Conservation (phyloP, 2,329 filamentous ascomycete species). For the Trichoderma hamatum region DNA sequence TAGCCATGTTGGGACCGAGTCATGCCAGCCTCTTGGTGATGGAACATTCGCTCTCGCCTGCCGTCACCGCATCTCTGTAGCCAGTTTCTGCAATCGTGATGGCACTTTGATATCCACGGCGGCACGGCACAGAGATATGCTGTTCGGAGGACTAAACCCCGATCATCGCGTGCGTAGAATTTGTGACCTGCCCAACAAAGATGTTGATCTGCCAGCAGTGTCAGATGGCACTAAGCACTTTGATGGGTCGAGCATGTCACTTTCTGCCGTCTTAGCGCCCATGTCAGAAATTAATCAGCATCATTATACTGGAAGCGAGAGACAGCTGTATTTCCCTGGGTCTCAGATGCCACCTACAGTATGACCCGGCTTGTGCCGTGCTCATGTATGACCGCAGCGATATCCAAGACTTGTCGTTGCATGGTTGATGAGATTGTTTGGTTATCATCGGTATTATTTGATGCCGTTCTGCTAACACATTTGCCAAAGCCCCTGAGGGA, state of each 20-base stretch:
- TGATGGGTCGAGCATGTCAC: background rate
- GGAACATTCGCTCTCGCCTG: background rate
- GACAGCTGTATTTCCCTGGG: slow-evolving; percentile 13
- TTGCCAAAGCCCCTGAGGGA: background rate
- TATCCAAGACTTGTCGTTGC: slow-evolving; percentile 11
- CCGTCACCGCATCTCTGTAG: background rate
- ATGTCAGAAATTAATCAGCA: slow-evolving; percentile 17
- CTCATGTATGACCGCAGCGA: background rate
- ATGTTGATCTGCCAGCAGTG: background rate
- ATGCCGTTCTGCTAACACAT: background rate
- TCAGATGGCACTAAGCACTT: background rate
- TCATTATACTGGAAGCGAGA: slow-evolving; percentile 1
- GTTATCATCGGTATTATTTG: slow-evolving; percentile 1
- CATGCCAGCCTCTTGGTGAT: background rate
- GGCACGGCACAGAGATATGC: background rate
- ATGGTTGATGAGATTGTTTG: background rate
- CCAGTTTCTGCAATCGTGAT: background rate
- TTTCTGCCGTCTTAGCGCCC: slow-evolving; percentile 12
- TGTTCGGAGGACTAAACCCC: background rate
- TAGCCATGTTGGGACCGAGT: background rate
- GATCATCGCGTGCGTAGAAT: background rate
- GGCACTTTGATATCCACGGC: background rate
- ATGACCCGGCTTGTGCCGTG: background rate
- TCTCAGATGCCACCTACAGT: slow-evolving; percentile 3
- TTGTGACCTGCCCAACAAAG: background rate